Evolutionary conservation across 2,329 filamentous ascomycete species (phyloP).

Genomic region (Aureobasidium sp.): DNA sequence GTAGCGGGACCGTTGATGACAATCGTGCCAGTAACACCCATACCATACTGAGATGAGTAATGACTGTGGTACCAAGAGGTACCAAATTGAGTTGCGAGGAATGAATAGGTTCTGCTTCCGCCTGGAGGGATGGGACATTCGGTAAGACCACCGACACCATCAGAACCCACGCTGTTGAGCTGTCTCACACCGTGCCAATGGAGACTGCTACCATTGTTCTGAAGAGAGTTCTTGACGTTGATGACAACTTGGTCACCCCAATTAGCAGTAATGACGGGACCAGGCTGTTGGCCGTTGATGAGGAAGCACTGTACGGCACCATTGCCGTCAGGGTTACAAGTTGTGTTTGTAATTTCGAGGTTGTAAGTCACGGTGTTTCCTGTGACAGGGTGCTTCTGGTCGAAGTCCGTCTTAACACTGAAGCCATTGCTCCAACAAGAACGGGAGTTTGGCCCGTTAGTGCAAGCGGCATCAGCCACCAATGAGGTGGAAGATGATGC

Average conservation of each 20-base stretch:
- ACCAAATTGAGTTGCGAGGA: conserved; percentile 42
- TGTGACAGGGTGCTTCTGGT: conserved; percentile 35
- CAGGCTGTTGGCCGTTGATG: conserved; percentile 60
- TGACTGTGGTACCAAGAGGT: conserved; percentile 40
- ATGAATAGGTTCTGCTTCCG: conserved; percentile 47
- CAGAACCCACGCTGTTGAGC: conserved; percentile 45
- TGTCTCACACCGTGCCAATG: conserved; percentile 58
- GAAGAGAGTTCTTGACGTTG: conserved; percentile 47
- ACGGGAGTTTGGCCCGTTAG: conserved; percentile 33
- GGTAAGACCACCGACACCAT: conserved; percentile 47
- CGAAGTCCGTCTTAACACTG: conserved; percentile 40
- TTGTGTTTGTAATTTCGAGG: conserved; percentile 29
- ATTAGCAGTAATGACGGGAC: conserved; percentile 50
- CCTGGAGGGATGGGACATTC: conserved; percentile 46
- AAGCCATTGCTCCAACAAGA: conserved; percentile 38
- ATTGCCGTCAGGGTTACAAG: conserved; percentile 35
- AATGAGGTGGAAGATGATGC: conserved; percentile 10
- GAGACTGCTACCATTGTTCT: conserved; percentile 50
- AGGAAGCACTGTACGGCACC: conserved; percentile 33
- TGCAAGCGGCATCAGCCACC: conserved; percentile 29
- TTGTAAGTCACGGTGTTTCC: conserved; percentile 32
- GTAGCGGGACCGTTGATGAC: conserved; percentile 38
- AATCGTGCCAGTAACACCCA: conserved; percentile 36
- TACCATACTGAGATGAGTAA: conserved; percentile 36
- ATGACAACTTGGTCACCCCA: conserved; percentile 44